phyloP scores from a whole-genome alignment of 805 yeast species.

The Diddensiella caesifluorescens region DNA sequence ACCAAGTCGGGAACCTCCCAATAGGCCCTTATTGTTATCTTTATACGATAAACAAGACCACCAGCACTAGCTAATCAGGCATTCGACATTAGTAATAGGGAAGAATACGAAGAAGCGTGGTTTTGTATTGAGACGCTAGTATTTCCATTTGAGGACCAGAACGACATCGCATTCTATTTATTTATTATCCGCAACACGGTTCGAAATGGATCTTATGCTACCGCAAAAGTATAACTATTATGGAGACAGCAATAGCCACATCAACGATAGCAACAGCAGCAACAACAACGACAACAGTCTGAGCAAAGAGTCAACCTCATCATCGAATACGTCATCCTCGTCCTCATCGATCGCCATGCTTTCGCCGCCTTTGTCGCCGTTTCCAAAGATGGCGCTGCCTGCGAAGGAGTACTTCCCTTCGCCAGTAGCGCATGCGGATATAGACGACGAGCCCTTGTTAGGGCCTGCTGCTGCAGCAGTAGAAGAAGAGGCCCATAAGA shows the following conservation, averaged over 20 bases:
- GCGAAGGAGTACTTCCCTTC: not conserved
- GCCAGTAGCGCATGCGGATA: slow-evolving; percentile 5
- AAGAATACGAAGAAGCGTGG: too few relatives aligned
- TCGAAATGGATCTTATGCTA: too few relatives aligned
- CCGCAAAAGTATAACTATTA: too few relatives aligned
- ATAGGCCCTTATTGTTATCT: too few relatives aligned
- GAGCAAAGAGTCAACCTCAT: slow-evolving; percentile 1
- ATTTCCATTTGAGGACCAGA: too few relatives aligned
- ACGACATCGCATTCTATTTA: too few relatives aligned
- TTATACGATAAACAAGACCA: too few relatives aligned
- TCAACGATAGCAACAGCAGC: slow-evolving; percentile 4
- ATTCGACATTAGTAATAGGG: too few relatives aligned
- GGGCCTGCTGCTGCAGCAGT: not conserved
- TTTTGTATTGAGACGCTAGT: too few relatives aligned
- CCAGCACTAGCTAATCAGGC: too few relatives aligned
- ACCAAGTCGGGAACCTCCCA: too few relatives aligned
- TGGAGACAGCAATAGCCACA: not conserved
- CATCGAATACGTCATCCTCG: not conserved
- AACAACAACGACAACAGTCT: slow-evolving; percentile 1
- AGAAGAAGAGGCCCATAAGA: not conserved
- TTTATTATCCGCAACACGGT: too few relatives aligned
- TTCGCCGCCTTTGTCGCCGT: slow-evolving; percentile 33
- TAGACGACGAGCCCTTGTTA: slow-evolving; percentile 2
- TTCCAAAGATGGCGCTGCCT: slow-evolving; percentile 20
- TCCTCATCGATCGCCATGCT: slow-evolving; percentile 24